Evolutionary conservation across 2,329 filamentous ascomycete species (phyloP).

Genomic region (Trichoderma oligosporum): DNA sequence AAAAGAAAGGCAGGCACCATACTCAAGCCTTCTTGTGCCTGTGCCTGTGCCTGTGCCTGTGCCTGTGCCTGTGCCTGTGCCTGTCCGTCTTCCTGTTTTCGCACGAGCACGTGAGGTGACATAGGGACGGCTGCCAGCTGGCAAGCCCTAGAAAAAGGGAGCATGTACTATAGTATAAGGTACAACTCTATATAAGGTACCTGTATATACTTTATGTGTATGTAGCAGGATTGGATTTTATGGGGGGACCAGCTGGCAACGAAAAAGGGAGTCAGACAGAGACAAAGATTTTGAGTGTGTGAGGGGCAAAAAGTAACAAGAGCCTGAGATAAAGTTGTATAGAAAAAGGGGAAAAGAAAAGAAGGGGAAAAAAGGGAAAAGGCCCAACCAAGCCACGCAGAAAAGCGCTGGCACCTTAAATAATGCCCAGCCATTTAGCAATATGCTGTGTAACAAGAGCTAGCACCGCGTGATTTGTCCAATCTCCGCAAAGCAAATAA

Average conservation of each 20-base stretch:
- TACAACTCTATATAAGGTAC: no score
- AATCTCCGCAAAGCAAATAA: neutral
- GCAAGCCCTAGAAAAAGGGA: neutral
- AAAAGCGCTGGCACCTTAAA: slow-evolving; percentile 8
- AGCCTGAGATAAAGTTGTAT: no score
- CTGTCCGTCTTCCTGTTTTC: neutral
- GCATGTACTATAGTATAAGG: no score
- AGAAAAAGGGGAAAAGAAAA: neutral
- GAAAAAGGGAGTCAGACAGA: neutral
- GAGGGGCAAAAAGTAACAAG: neutral
- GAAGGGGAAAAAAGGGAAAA: neutral
- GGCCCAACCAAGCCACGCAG: neutral
- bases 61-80: no score
- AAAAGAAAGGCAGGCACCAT: neutral
- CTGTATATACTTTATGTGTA: no score
- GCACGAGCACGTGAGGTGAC: slow-evolving; percentile 14
- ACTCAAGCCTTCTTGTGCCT: neutral
- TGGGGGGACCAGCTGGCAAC: no score
- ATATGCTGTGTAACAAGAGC: slow-evolving; percentile 14
- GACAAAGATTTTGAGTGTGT: no score
- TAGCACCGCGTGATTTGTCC: slow-evolving; percentile 8
- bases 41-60: no score
- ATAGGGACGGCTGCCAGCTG: slow-evolving; percentile 7
- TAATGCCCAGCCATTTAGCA: slow-evolving; percentile 1
- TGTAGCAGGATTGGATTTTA: no score